phyloP scores from a whole-genome alignment of 768 basidiomycete genomes.

The Lanmaoa rubissima region DNA sequence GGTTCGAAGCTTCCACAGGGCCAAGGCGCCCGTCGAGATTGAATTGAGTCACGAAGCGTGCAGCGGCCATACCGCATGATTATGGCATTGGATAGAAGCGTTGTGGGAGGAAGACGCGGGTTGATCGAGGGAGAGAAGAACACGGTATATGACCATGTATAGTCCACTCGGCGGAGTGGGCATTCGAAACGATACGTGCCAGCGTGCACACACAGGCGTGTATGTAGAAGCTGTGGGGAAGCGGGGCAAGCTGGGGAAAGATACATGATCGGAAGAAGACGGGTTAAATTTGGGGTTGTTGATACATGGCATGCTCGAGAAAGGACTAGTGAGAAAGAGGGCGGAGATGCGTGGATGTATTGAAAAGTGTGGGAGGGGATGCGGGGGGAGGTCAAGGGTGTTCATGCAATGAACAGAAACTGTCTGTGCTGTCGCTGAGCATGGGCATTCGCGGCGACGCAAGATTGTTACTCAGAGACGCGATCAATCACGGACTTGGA shows the following conservation, averaged over 20 bases:
- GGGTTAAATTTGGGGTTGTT: constrained; percentile 3
- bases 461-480: neutral
- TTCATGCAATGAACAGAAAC: neutral
- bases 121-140: constrained; percentile 15
- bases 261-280: constrained; percentile 3
- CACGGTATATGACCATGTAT: constrained; percentile 8
- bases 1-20: constrained; percentile 8
- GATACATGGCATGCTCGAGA: constrained; percentile 4
- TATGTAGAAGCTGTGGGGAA: constrained; percentile 17
- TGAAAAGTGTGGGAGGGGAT: constrained; percentile 1
- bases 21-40: constrained; percentile 9
- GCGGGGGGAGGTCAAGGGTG: neutral
- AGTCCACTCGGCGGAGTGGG: constrained; percentile 6
- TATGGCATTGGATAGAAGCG: constrained; percentile 20
- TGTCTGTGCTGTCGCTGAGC: neutral
- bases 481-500: neutral
- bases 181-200: neutral
- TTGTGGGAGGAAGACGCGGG: constrained; percentile 23
- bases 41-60: constrained; percentile 5
- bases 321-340: constrained; percentile 2
- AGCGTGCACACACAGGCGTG: neutral
- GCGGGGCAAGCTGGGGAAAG: constrained; percentile 27
- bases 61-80: constrained; percentile 19
- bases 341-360: neutral
- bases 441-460: neutral